A percentile compares a stretch with the other conserved stretches of the same genome.
These are phyloP conservation scores for Pseudocercospora musae DNA, from an alignment of 2,329 filamentous ascomycete species.

Conservation along the genomic window DNA sequence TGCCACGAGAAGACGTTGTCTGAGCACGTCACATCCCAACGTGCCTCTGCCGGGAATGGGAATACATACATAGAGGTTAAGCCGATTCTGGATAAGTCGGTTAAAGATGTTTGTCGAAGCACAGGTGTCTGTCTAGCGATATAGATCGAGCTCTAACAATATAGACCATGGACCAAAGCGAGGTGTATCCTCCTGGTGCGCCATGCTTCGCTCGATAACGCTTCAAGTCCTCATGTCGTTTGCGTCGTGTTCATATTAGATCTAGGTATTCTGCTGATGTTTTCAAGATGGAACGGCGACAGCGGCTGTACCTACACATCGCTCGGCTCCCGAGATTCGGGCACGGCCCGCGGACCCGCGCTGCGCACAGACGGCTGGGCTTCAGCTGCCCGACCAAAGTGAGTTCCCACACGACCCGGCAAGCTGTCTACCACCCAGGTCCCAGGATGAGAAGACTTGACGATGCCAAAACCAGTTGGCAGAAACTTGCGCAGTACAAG, in stretches of 20 bases:
- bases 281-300: background rate
- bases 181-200: background rate
- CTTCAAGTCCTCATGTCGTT: background rate
- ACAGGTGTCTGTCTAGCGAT: background rate
- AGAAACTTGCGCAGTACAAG: conserved; percentile 28
- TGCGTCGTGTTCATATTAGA: background rate
- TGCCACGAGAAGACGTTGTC: background rate
- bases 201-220: background rate
- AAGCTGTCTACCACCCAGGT: background rate
- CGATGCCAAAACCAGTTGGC: conserved; percentile 34
- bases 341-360: background rate
- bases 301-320: background rate
- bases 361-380: background rate
- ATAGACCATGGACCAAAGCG: background rate
- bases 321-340: background rate
- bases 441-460: conserved; percentile 34
- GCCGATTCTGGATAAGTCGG: background rate
- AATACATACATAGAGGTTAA: background rate
- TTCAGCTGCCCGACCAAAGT: background rate
- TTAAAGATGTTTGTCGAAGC: background rate
- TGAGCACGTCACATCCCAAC: background rate
- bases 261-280: background rate
- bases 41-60: background rate
- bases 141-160: background rate
- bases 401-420: background rate